Evolutionary conservation across 352 stramenopile species (phyloP).

Genomic region (Thalassiosira mediterranea): DNA sequence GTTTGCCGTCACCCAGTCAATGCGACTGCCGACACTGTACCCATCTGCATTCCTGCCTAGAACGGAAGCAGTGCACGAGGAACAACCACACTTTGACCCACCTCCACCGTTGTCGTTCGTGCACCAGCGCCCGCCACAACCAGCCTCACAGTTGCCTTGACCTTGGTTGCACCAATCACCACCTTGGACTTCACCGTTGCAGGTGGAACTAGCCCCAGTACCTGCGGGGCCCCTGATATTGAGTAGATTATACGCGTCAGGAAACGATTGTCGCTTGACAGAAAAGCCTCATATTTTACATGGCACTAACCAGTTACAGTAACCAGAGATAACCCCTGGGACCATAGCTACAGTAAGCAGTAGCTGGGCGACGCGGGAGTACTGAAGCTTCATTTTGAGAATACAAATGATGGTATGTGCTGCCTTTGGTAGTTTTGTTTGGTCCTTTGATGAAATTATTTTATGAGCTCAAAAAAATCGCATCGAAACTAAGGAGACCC

Average conservation of each 20-base stretch:
- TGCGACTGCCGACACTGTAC: no score
- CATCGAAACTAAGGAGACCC: no score
- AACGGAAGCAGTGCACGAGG: no score
- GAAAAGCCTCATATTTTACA: not conserved
- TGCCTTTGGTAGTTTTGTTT: no score
- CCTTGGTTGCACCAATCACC: slow-evolving; percentile 42
- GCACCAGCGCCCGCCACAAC: slow-evolving; percentile 4
- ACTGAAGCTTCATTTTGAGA: not conserved
- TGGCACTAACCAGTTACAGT: not conserved
- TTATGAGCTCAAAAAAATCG: no score
- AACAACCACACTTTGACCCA: not conserved
- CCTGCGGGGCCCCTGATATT: slow-evolving; percentile 33
- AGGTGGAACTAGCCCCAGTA: slow-evolving; percentile 29
- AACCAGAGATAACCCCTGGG: not conserved
- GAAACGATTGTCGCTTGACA: no score
- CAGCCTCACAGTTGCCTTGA: slow-evolving; percentile 24
- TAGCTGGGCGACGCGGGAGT: not conserved
- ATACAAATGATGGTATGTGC: no score
- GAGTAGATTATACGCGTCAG: no score
- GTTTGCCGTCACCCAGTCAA: no score
- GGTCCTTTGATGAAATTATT: no score
- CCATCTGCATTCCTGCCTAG: no score
- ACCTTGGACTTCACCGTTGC: slow-evolving; percentile 35
- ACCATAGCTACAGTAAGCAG: not conserved
- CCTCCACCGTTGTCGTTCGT: slow-evolving; percentile 9